Percentiles rank a stretch among this genome's conserved stretches.
Conservation (phyloP, 305 asterid genomes). For the Lippia alba region DNA sequence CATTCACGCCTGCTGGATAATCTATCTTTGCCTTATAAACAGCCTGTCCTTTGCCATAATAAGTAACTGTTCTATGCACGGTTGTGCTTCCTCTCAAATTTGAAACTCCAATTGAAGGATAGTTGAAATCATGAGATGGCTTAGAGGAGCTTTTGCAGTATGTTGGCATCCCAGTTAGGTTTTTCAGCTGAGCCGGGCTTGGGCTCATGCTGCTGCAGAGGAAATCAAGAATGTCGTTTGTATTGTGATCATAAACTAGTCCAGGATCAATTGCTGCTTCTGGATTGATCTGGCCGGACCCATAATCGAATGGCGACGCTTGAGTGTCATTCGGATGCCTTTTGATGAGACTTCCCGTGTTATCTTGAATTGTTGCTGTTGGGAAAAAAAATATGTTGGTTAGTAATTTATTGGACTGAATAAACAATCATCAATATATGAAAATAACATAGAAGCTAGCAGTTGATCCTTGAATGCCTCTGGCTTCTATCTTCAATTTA, state of each 20-base stretch:
- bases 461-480: too few species aligned
- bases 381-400: conserved; percentile 34
- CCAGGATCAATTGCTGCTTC: conserved; percentile 60
- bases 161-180: conserved; percentile 50
- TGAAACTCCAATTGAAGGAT: conserved; percentile 67
- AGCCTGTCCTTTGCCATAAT: conserved; percentile 53
- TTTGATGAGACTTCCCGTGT: conserved; percentile 48
- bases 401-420: too few species aligned
- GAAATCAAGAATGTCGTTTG: conserved; percentile 52
- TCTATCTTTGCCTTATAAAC: conserved; percentile 47
- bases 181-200: conserved; percentile 57
- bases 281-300: conserved; percentile 70
- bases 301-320: conserved; percentile 62
- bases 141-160: conserved; percentile 42
- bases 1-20: conserved; percentile 51
- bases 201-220: conserved; percentile 68
- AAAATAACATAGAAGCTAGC: too few species aligned
- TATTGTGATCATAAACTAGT: too few species aligned
- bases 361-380: conserved; percentile 57
- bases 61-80: too few species aligned
- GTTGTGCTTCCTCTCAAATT: too few species aligned
- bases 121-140: conserved; percentile 52
- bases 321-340: conserved; percentile 52
- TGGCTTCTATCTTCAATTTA: too few species aligned
- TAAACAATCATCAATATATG: too few species aligned